Evolutionary conservation across 257 asterid species (phyloP).

Genomic region (Solanum microdontum): DNA sequence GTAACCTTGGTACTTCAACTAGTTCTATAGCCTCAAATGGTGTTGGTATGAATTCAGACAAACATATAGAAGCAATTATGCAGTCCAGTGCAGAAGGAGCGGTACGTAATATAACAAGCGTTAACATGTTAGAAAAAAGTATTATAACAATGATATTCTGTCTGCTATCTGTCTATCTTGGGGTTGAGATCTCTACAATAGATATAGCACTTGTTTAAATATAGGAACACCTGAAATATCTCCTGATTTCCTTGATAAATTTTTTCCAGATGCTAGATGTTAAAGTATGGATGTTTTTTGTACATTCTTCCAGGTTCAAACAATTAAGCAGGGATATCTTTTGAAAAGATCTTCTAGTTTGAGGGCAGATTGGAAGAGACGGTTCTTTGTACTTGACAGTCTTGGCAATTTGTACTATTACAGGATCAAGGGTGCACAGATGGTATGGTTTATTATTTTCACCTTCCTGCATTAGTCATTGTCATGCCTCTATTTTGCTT

Average conservation of each 20-base stretch:
- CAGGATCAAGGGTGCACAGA: slow-evolving; percentile 60
- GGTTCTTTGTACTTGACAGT: slow-evolving; percentile 91
- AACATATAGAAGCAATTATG: slow-evolving; percentile 57
- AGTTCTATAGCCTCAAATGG: slow-evolving; percentile 53
- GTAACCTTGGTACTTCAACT: slow-evolving; percentile 47
- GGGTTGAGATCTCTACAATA: not conserved
- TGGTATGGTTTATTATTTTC: not conserved
- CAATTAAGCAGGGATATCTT: slow-evolving; percentile 94
- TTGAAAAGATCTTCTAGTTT: slow-evolving; percentile 81
- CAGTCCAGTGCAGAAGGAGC: slow-evolving; percentile 76
- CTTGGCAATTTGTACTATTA: slow-evolving; percentile 81
- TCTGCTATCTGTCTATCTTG: not conserved
- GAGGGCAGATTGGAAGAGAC: slow-evolving; percentile 97
- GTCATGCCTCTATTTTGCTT: not conserved
- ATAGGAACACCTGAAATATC: not conserved
- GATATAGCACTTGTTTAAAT: not conserved
- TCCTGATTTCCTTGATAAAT: not conserved
- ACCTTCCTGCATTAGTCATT: not conserved
- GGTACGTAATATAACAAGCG: slow-evolving; percentile 31
- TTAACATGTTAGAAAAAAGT: slow-evolving; percentile 9
- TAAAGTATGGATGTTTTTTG: not conserved
- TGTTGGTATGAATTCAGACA: slow-evolving; percentile 53
- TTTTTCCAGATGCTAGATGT: not conserved
- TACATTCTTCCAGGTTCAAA: slow-evolving; percentile 44
- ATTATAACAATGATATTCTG: not conserved